Evolutionary conservation across 2,329 filamentous ascomycete genomes (phyloP).

Genomic region (Venturia aucupariae): DNA sequence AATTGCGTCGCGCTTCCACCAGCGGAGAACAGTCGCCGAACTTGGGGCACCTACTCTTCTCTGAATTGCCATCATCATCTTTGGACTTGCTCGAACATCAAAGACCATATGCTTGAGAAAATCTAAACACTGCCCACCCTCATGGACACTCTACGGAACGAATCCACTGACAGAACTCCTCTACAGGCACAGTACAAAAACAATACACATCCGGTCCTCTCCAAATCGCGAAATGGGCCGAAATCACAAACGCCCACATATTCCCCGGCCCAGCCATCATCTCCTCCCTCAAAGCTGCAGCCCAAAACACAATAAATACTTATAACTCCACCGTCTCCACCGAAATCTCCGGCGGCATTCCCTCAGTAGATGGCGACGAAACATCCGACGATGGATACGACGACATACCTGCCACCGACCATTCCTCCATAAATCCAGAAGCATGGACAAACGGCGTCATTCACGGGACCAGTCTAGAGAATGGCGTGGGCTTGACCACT

Average conservation of each 20-base stretch:
- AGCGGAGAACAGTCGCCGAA: neutral
- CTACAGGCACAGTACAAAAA: conserved; percentile 43
- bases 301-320: conserved; percentile 36
- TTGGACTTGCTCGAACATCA: neutral
- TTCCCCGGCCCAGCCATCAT: conserved; percentile 45
- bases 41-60: neutral
- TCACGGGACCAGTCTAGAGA: conserved; percentile 19
- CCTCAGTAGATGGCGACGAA: conserved; percentile 12
- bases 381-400: neutral
- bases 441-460: neutral
- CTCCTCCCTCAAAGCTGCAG: conserved; percentile 40
- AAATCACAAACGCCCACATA: conserved; percentile 44
- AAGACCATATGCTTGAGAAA: too few relatives aligned
- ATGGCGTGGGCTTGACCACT: conserved; percentile 16
- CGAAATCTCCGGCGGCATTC: conserved; percentile 36
- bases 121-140: neutral
- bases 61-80: neutral
- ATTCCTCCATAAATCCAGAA: neutral
- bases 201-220: conserved; percentile 44
- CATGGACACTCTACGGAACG: neutral
- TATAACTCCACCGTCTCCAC: conserved; percentile 44
- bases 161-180: conserved; percentile 16
- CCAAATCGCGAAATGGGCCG: conserved; percentile 43
- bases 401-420: neutral
- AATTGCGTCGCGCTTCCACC: neutral